Conservation (phyloP, 768 basidiomycete species). For the Coprinellus aureogranulatus region DNA sequence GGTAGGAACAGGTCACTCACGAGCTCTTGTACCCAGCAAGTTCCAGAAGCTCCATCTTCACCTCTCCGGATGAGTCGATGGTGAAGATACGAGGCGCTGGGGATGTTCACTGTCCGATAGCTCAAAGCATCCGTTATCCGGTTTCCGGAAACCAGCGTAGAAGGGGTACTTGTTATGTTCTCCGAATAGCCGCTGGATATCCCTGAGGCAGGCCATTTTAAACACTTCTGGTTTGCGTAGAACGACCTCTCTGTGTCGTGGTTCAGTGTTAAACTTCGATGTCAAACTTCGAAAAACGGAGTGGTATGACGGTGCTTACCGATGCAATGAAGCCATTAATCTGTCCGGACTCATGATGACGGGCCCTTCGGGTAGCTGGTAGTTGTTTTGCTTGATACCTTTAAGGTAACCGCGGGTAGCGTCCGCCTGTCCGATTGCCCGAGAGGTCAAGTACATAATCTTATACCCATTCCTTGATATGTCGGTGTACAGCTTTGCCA, state of each 20-base stretch:
- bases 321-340: constrained; percentile 88
- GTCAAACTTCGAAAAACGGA: no score
- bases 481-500: constrained; percentile 96
- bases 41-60: constrained; percentile 96
- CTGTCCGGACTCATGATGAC: constrained; percentile 99
- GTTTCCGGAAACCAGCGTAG: constrained; percentile 97
- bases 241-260: constrained; percentile 91
- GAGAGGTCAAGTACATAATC: constrained; percentile 95
- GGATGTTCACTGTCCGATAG: constrained; percentile 94
- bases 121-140: constrained; percentile 97
- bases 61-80: constrained; percentile 90
- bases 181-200: constrained; percentile 89
- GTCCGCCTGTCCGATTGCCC: constrained; percentile 97
- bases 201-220: constrained; percentile 98
- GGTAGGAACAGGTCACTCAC: constrained; percentile 40
- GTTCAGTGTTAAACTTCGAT: no score
- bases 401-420: constrained; percentile 92
- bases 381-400: constrained; percentile 92
- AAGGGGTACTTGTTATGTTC: constrained; percentile 72
- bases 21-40: constrained; percentile 96
- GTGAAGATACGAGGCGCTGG: constrained; percentile 95
- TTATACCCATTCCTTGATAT: constrained; percentile 95
- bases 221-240: constrained; percentile 99
- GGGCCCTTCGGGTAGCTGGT: constrained; percentile 95
- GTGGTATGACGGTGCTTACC: no score